phyloP scores from a whole-genome alignment of 1,284 basidiomycete species.

The Kwoniella shivajii region DNA sequence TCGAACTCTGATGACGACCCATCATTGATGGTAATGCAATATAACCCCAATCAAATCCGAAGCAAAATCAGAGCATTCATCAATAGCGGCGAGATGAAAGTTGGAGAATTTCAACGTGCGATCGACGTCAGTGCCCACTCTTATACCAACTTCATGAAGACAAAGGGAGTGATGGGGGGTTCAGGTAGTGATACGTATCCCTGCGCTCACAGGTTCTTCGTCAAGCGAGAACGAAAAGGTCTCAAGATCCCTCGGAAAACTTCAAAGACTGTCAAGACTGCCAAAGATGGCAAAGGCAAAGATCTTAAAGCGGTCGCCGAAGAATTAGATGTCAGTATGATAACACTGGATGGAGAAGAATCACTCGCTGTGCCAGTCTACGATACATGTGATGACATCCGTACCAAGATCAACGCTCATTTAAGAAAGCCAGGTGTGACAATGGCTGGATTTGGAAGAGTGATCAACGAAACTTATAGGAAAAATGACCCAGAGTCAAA shows the following conservation, averaged over 20 bases:
- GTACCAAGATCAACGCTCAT: not conserved
- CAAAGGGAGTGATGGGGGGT: not conserved
- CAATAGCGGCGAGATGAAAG: not conserved
- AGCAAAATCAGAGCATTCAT: not conserved
- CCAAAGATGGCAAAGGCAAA: not conserved
- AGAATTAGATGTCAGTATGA: not conserved
- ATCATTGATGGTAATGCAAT: not conserved
- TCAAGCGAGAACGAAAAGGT: not conserved
- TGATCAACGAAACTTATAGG: not conserved
- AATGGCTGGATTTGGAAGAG: not conserved
- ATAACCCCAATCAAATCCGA: not conserved
- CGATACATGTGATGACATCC: constrained; percentile 1
- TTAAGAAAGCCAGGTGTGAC: not conserved
- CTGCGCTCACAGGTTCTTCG: not conserved
- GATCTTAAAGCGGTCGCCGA: not conserved
- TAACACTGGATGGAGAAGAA: not conserved
- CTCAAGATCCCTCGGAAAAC: not conserved
- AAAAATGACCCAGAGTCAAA: not conserved
- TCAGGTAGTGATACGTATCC: not conserved
- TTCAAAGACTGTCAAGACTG: not conserved
- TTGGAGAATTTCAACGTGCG: not conserved
- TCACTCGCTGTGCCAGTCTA: not conserved
- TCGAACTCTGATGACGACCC: not conserved
- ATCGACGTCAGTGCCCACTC: not conserved
- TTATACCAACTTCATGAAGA: not conserved